phyloP scores from a whole-genome alignment of 108 stramenopile species.

The Aurantiochytrium sp. region DNA sequence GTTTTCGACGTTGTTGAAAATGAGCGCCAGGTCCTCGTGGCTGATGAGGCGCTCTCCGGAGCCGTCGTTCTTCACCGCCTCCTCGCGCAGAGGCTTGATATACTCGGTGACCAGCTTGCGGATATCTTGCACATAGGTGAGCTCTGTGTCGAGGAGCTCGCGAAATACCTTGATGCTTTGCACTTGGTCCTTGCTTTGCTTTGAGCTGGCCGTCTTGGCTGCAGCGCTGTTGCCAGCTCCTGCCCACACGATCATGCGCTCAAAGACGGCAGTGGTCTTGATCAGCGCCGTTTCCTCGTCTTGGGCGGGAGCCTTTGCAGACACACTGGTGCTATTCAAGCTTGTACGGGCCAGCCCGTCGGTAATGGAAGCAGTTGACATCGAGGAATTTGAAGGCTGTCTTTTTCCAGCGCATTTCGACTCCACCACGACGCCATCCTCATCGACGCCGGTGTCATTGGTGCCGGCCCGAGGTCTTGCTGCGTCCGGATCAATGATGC shows the following conservation, averaged over 20 bases:
- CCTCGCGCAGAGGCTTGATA: neutral
- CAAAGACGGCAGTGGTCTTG: neutral
- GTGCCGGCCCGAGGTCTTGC: too few species aligned
- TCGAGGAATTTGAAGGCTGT: neutral
- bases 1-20: neutral
- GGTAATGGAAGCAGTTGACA: neutral
- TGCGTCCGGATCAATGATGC: neutral
- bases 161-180: constrained; percentile 12
- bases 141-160: neutral
- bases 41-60: neutral
- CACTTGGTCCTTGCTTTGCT: neutral
- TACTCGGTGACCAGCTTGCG: constrained; percentile 6
- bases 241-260: constrained; percentile 12
- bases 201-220: neutral
- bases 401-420: neutral
- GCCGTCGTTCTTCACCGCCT: neutral
- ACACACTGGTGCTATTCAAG: neutral
- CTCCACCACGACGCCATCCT: neutral
- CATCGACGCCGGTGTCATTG: neutral
- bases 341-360: neutral
- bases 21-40: constrained; percentile 5
- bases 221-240: neutral
- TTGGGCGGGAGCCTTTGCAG: neutral
- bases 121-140: neutral
- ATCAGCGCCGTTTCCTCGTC: neutral